Evolutionary conservation across 805 yeast genomes (phyloP).

Genomic region (Saccharomycopsis javanensis): DNA sequence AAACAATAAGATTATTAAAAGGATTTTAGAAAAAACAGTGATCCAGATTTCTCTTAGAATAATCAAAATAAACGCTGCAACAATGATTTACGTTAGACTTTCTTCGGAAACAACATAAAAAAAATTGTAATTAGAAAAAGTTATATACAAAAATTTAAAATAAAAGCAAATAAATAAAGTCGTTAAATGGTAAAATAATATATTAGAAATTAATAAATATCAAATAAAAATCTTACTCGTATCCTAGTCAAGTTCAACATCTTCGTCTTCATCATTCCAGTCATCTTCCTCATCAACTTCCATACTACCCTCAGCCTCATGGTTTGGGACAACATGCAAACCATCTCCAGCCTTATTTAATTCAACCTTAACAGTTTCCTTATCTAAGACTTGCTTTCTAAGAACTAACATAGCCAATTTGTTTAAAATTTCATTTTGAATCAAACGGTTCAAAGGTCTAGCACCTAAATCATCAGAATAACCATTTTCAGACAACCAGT

Average conservation of each 20-base stretch:
- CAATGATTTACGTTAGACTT: too few species aligned
- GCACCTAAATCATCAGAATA: slow-evolving; percentile 94
- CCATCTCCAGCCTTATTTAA: slow-evolving; percentile 45
- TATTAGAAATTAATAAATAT: neutral
- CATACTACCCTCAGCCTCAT: slow-evolving; percentile 45
- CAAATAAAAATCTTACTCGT: neutral
- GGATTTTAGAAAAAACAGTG: too few species aligned
- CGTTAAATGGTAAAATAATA: neutral
- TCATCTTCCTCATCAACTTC: slow-evolving; percentile 47
- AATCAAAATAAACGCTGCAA: too few species aligned
- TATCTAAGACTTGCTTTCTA: slow-evolving; percentile 78
- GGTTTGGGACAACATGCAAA: slow-evolving; percentile 78
- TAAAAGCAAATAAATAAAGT: neutral
- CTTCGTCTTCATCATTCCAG: slow-evolving; percentile 49
- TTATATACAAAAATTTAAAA: neutral
- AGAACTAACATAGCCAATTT: slow-evolving; percentile 80
- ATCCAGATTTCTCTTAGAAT: too few species aligned
- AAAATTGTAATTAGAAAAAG: too few species aligned
- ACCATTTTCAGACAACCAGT: slow-evolving; percentile 75
- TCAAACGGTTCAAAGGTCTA: slow-evolving; percentile 86
- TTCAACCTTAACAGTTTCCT: slow-evolving; percentile 70
- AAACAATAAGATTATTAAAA: too few species aligned
- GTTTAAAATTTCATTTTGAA: slow-evolving; percentile 81
- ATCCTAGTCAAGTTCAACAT: slow-evolving; percentile 23
- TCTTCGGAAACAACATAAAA: too few species aligned